phyloP scores from a whole-genome alignment of 331 rosid species.

The Malus hybrid region DNA sequence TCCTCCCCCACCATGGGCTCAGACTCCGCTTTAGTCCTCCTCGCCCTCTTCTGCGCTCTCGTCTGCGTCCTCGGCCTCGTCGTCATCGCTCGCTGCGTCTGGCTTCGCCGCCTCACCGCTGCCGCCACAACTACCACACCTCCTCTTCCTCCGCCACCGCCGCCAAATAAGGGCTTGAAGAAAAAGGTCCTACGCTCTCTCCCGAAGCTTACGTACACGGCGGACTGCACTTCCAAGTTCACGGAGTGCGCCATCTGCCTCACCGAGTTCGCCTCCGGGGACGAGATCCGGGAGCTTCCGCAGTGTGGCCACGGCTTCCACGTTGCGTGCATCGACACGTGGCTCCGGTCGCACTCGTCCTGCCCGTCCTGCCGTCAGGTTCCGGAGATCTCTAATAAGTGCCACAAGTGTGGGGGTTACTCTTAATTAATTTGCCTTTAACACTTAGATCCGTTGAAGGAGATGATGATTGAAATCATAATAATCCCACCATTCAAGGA shows the following conservation, averaged over 20 bases:
- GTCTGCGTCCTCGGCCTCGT: conserved; percentile 70
- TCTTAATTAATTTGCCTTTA: conserved; percentile 10
- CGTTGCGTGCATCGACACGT: conserved; percentile 63
- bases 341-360: conserved; percentile 80
- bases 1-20: conserved; percentile 27
- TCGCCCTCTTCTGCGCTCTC: conserved; percentile 74
- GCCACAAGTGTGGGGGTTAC: conserved; percentile 70
- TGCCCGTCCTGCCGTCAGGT: conserved; percentile 88
- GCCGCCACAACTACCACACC: background rate
- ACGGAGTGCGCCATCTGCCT: conserved; percentile 80
- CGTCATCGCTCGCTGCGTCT: conserved; percentile 68
- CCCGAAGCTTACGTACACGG: conserved; percentile 53
- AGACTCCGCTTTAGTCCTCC: conserved; percentile 60
- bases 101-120: conserved; percentile 48
- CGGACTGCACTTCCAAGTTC: conserved; percentile 42
- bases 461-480: too few species aligned
- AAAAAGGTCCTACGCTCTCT: conserved; percentile 64
- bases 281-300: conserved; percentile 73
- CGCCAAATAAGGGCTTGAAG: conserved; percentile 70
- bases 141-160: conserved; percentile 6
- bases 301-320: conserved; percentile 82
- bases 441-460: background rate
- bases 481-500: too few species aligned
- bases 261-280: conserved; percentile 53
- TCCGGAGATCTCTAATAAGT: conserved; percentile 31